Evolutionary conservation across 768 basidiomycete genomes (phyloP).

Genomic region (Suillus placidus): DNA sequence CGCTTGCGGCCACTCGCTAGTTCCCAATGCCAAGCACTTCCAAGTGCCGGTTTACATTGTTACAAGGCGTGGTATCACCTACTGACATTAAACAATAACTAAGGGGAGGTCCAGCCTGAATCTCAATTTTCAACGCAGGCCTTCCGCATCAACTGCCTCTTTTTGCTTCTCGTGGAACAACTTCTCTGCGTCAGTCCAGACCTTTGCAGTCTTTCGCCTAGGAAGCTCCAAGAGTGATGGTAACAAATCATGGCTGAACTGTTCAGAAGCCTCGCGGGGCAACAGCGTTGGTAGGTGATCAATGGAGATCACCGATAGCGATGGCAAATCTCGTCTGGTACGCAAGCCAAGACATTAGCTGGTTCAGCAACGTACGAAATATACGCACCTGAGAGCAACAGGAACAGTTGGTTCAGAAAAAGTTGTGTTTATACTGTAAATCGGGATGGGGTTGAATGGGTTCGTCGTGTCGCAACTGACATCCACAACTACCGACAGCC

Average conservation of each 20-base stretch:
- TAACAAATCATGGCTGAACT: slow-evolving; percentile 86
- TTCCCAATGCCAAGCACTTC: neutral
- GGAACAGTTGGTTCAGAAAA: slow-evolving; percentile 90
- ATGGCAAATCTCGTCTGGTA: slow-evolving; percentile 60
- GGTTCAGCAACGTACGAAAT: neutral
- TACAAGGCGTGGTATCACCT: neutral
- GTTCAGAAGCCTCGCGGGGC: slow-evolving; percentile 95
- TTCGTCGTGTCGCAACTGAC: slow-evolving; percentile 99
- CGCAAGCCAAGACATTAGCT: neutral
- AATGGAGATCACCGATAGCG: slow-evolving; percentile 88
- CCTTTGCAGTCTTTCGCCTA: slow-evolving; percentile 60
- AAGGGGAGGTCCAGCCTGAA: neutral
- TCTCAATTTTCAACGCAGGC: neutral
- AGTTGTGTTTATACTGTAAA: slow-evolving; percentile 92
- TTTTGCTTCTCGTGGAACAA: slow-evolving; percentile 72
- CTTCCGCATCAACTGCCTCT: slow-evolving; percentile 45
- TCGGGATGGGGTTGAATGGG: slow-evolving; percentile 96
- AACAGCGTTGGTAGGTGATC: slow-evolving; percentile 96
- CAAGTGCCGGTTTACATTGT: neutral
- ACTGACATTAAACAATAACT: neutral
- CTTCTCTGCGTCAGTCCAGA: slow-evolving; percentile 88
- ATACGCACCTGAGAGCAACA: slow-evolving; percentile 75
- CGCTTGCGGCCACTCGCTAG: too few species aligned
- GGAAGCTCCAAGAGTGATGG: slow-evolving; percentile 84
- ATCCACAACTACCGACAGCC: slow-evolving; percentile 85